Evolutionary conservation across 176 grass and related monocot genomes (phyloP), one percentile per base, ranked within the genome.

Genomic region (Pontederia crassipes): DNA sequence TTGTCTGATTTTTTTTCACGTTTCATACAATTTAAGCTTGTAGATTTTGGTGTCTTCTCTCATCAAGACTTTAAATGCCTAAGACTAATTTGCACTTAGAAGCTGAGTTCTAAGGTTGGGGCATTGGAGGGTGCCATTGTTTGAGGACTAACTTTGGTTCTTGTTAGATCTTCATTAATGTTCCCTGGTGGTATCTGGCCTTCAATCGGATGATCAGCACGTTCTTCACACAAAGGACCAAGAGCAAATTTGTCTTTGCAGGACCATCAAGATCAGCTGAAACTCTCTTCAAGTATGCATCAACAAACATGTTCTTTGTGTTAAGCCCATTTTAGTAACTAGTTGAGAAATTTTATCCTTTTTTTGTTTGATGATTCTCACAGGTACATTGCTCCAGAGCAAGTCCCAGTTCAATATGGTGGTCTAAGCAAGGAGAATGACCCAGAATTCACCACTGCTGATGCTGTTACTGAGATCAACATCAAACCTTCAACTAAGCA

Each of bases 151-250:
- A 46, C 59, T 48, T 65, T 17, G 18, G 2, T 65, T 10, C 18
- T 26, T 51, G 48, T 65, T 50, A 65, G 69, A 57, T 71, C 10
- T 71, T 71, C 69, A 71, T 71, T 57, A 71, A 71, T 50, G 69
- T 71, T 49, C 69, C 69, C 8, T 71, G 55, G 46, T 71, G 69
- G 69, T 71, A 59, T 58, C 50, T 59, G 5, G 69, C 69, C 14
- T 71, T 71, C 11, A 71, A 48, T 16, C 40, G 45, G 46, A 57
- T 71, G 35, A 51, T 61, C 11, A 59, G 55, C 17, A 55, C 69
- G 8, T 71, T 71, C 57, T 48, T 71, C 46, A 71, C 69, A 45
- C 69, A 59, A 15, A 71, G 69, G 46, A 71, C 69, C 46, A 71
- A 27, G 55, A 71, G 69, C 56, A 71, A 71, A 46, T 71, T 71